Base-by-base conservation (phyloP, 2,329 filamentous ascomycete genomes). In the Exophiala aquamarina region DNA sequence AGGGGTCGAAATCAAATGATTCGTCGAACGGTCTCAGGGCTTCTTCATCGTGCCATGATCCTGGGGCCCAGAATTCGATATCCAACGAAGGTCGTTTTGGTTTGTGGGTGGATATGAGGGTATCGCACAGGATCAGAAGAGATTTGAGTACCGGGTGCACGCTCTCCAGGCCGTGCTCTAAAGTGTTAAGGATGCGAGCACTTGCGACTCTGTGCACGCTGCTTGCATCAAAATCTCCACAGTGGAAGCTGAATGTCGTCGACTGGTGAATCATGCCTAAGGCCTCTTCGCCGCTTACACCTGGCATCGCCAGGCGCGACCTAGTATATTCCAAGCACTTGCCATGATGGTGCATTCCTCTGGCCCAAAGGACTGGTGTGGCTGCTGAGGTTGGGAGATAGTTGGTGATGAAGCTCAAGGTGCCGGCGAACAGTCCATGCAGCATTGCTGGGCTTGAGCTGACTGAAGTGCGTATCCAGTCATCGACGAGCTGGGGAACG, bases 301-400 rank as follows among this genome's bases (percentile, higher is more conserved):
- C 37, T 17, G 47, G 42, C 28, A 21, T 23, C 5, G 41, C 29
- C 23, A 50, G 23, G 23, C 40, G 35, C 10, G 23, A 14, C 9
- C 42, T 41, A 8, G 47, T 50, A 8, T 33, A 35, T 38, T 50
- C 47, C 21, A 50, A 37, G 28, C 47, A 50, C 42, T 46, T 50
- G 6, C 47, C 47, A 29, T 50, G 38, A 33, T 50, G 47, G 29
- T 50, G 42, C 15, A 50, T 40, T 9, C 35, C 47, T 31, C 36
- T 37, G 3, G 42, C 41, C 41, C 41, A 50, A n/a, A 50, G 37
- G 21, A 46, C 39, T 10, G 47, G 47, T 15, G 47, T 45, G 13
- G 40, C 43, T 10, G 29, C 47, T 19, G 47, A 36, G n/a, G 36
- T 31, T 18, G 47, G 47, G n/a, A 46, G 36, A 20, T 46, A 50